Conservation (phyloP, 495 filamentous ascomycete genomes). For the Emericellopsis terricola region DNA sequence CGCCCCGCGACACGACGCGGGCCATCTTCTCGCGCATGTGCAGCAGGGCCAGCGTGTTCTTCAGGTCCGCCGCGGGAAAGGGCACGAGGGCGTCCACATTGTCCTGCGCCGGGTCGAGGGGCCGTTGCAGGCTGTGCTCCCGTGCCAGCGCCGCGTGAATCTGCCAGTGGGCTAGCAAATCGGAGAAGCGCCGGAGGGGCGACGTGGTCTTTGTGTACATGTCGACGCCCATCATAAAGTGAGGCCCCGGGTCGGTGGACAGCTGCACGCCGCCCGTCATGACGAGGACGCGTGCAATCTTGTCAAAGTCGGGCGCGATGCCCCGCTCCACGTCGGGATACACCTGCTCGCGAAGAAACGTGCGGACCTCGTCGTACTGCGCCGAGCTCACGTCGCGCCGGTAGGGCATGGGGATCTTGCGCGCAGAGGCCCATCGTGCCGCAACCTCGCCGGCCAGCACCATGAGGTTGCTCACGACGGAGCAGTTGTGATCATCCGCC, state of each 20-base stretch:
- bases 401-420: constrained; percentile 65
- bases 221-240: constrained; percentile 43
- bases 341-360: constrained; percentile 30
- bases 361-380: constrained; percentile 18
- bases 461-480: constrained; percentile 42
- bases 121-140: constrained; percentile 37
- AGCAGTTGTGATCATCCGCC: constrained; percentile 4
- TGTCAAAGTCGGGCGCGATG: constrained; percentile 32
- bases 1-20: constrained; percentile 1
- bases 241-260: constrained; percentile 28
- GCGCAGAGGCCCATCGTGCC: constrained; percentile 53
- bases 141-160: constrained; percentile 66
- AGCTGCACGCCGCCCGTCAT: constrained; percentile 35
- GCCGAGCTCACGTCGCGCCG: constrained; percentile 45
- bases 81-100: constrained; percentile 30
- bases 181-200: constrained; percentile 66
- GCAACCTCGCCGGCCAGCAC: constrained; percentile 54
- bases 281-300: constrained; percentile 43
- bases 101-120: constrained; percentile 16
- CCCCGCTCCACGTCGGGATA: constrained; percentile 33
- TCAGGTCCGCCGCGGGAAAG: constrained; percentile 39
- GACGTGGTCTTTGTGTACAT: constrained; percentile 69
- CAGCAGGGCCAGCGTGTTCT: constrained; percentile 28
- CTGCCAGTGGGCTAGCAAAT: constrained; percentile 82
- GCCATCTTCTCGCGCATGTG: constrained; percentile 26